Conservation (phyloP, 2,329 filamentous ascomycete genomes). For the Lachnellula subtilissima region DNA sequence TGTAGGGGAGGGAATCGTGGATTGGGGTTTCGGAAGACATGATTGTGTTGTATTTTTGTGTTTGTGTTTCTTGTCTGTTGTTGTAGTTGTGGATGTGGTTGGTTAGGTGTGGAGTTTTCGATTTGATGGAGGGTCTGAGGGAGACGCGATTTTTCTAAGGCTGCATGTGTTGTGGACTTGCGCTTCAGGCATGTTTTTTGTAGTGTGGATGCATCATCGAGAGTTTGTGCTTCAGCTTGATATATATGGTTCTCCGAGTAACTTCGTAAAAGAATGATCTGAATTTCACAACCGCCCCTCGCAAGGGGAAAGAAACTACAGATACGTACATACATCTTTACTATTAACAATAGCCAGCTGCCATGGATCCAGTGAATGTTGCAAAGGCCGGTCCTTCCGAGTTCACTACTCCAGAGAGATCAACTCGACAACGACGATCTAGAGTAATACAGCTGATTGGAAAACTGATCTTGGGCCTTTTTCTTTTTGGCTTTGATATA, state of each 20-base stretch:
- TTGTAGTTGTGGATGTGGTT: constrained; percentile 3
- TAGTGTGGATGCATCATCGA: neutral
- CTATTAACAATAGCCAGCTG: neutral
- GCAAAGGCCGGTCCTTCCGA: constrained; percentile 24
- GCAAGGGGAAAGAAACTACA: neutral
- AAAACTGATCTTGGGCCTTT: neutral
- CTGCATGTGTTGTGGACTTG: constrained; percentile 13
- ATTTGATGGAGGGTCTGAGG: neutral
- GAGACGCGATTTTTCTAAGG: neutral
- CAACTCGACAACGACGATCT: neutral
- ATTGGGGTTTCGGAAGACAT: constrained; percentile 28
- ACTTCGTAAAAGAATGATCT: constrained; percentile 5
- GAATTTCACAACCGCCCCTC: constrained; percentile 10
- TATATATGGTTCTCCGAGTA: neutral
- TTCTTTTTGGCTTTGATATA: constrained; percentile 9
- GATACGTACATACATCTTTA: neutral
- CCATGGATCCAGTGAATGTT: constrained; percentile 8
- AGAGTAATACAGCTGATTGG: neutral
- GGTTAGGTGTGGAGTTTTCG: neutral
- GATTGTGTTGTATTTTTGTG: neutral
- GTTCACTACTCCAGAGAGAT: no score
- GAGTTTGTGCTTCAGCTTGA: neutral
- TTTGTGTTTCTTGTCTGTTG: neutral
- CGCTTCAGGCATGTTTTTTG: constrained; percentile 15
- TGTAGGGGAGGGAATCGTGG: constrained; percentile 43